Conservation (phyloP, 768 basidiomycete genomes). For the Termitomyces bulborhizus region DNA sequence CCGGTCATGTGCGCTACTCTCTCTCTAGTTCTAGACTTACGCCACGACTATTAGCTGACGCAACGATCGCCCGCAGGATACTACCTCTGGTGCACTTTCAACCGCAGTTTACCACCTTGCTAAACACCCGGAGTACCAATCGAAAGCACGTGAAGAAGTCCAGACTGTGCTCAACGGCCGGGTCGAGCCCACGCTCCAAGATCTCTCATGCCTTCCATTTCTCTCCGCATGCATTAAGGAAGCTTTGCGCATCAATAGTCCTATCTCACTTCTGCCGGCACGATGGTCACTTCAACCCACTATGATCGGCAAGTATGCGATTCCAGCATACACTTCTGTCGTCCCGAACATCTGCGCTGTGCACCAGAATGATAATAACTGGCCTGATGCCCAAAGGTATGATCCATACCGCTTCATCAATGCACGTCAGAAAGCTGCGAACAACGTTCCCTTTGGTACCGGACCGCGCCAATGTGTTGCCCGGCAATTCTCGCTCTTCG, state of each 20-base stretch:
- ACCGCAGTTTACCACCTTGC: slow-evolving; percentile 30
- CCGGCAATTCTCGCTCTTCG: slow-evolving; percentile 21
- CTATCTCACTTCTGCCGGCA: slow-evolving; percentile 23
- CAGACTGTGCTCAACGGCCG: slow-evolving; percentile 20
- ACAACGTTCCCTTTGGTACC: slow-evolving; percentile 24
- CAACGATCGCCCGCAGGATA: slow-evolving; percentile 20
- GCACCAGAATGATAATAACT: slow-evolving; percentile 22
- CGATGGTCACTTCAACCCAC: slow-evolving; percentile 16
- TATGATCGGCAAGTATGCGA: slow-evolving; percentile 22
- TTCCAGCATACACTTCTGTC: slow-evolving; percentile 24
- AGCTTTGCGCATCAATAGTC: slow-evolving; percentile 28
- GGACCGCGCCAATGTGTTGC: slow-evolving; percentile 29
- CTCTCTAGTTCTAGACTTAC: background rate
- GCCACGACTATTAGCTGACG: background rate
- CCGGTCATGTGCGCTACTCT: slow-evolving; percentile 27
- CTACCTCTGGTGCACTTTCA: slow-evolving; percentile 32
- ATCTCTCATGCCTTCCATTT: slow-evolving; percentile 23
- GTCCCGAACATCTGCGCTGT: slow-evolving; percentile 26
- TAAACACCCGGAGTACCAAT: slow-evolving; percentile 29
- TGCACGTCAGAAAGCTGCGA: slow-evolving; percentile 4
- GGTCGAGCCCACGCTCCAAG: slow-evolving; percentile 23
- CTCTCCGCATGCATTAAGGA: slow-evolving; percentile 33
- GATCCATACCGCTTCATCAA: slow-evolving; percentile 25
- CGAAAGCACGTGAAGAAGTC: slow-evolving; percentile 29
- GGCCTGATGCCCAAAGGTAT: slow-evolving; percentile 23